Percentiles rank a stretch among this genome's conserved stretches.
Evolutionary conservation across 1,284 basidiomycete species (phyloP).

Genomic region (Cryptococcus amylolentus): DNA sequence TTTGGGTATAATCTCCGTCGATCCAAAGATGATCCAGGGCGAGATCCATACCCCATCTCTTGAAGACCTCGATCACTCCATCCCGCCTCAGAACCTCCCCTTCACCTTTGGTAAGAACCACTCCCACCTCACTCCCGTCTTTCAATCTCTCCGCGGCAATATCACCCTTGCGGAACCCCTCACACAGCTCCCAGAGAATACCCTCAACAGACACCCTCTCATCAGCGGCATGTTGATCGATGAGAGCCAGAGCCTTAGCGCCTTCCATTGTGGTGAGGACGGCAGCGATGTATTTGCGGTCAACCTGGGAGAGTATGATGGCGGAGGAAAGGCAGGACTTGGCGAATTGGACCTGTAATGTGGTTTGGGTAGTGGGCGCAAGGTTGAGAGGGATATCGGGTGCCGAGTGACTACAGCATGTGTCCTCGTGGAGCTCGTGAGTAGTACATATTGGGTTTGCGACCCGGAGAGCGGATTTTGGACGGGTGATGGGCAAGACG

Average conservation of each 20-base stretch:
- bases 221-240: conserved; percentile 95
- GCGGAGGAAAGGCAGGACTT: conserved; percentile 57
- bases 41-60: conserved; percentile 70
- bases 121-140: conserved; percentile 38
- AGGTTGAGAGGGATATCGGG: background rate
- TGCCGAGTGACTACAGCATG: too few species aligned
- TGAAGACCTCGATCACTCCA: conserved; percentile 52
- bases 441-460: too few species aligned
- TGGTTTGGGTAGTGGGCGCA: background rate
- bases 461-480: background rate
- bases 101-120: conserved; percentile 66
- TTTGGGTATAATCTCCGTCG: conserved; percentile 43
- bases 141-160: background rate
- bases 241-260: conserved; percentile 59
- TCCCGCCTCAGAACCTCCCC: conserved; percentile 51
- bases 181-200: conserved; percentile 68
- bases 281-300: conserved; percentile 83
- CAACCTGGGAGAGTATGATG: conserved; percentile 72
- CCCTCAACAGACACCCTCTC: conserved; percentile 83
- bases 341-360: conserved; percentile 18
- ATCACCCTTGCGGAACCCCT: conserved; percentile 53
- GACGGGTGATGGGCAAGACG: conserved; percentile 2
- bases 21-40: conserved; percentile 15
- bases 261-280: conserved; percentile 32
- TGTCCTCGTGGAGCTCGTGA: too few species aligned